phyloP scores from a whole-genome alignment of 2,329 filamentous ascomycete species.

The Diplodia seriata region DNA sequence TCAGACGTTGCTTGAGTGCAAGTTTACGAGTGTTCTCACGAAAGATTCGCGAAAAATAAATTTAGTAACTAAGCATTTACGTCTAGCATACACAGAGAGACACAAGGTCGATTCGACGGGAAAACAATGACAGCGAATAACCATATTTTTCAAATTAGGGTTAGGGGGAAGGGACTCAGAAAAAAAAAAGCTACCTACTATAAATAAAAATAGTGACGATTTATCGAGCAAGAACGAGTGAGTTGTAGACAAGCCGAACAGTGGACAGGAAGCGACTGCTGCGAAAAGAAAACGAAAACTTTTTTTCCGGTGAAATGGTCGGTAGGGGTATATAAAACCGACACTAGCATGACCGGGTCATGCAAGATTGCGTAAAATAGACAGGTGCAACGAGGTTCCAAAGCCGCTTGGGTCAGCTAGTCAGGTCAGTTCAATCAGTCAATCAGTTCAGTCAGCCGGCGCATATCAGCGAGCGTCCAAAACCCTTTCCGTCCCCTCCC shows the following conservation, averaged over 20 bases:
- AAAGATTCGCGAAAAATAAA: not conserved
- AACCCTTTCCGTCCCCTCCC: not conserved
- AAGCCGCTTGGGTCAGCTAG: not conserved
- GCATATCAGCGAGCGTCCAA: constrained; percentile 2
- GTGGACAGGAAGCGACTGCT: not conserved
- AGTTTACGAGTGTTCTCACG: not conserved
- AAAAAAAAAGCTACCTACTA: constrained; percentile 13
- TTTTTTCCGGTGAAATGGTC: constrained; percentile 16
- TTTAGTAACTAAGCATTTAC: not conserved
- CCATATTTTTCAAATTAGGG: constrained; percentile 25
- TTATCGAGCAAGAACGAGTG: not conserved
- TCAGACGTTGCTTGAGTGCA: too few relatives aligned
- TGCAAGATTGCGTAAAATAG: constrained; percentile 5
- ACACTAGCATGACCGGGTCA: not conserved
- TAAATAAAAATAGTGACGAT: not conserved
- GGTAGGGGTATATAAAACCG: not conserved
- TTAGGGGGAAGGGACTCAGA: not conserved
- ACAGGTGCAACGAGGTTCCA: constrained; percentile 1
- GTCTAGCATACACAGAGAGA: not conserved
- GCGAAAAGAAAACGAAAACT: constrained; percentile 1
- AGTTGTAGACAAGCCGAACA: constrained; percentile 16
- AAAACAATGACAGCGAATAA: constrained; percentile 12
- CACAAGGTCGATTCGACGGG: not conserved
- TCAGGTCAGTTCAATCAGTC: not conserved
- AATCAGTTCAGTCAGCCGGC: not conserved